Percentiles rank a stretch among this genome's conserved stretches.
Conservation (phyloP, 2,329 filamentous ascomycete genomes). For the Penicillium nordicum region DNA sequence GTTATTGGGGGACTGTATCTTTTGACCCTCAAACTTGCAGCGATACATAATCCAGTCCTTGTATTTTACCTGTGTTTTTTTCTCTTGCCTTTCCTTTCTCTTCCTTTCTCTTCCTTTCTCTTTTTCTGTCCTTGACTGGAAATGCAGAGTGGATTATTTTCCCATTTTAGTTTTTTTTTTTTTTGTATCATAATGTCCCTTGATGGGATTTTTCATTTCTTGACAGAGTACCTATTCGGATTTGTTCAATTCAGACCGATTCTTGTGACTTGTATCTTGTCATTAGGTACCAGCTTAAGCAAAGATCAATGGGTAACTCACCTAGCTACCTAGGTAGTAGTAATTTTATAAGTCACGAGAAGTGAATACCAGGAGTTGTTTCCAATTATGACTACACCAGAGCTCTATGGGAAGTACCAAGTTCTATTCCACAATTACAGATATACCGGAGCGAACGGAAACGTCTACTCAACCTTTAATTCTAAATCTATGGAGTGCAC, state of each 20-base stretch:
- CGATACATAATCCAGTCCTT: neutral
- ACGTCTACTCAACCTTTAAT: neutral
- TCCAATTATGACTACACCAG: neutral
- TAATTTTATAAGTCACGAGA: neutral
- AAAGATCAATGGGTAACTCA: neutral
- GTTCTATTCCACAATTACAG: neutral
- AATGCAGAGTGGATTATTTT: neutral
- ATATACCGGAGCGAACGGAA: neutral
- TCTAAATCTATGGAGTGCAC: neutral
- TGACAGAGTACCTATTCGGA: neutral
- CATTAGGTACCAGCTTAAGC: neutral
- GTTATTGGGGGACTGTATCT: neutral
- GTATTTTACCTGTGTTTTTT: neutral
- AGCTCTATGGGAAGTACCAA: neutral
- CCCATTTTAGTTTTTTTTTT: neutral
- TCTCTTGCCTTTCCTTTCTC: neutral
- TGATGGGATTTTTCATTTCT: neutral
- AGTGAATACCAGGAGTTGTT: neutral
- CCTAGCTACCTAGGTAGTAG: neutral
- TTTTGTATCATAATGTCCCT: conserved; percentile 3
- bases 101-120: neutral
- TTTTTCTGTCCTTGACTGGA: neutral
- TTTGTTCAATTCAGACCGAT: neutral
- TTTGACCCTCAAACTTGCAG: neutral
- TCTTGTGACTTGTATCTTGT: neutral